A percentile compares a stretch with the other conserved stretches of the same genome.
phyloP scores from a whole-genome alignment of 2,329 filamentous ascomycete genomes.

The Shiraia sp. region DNA sequence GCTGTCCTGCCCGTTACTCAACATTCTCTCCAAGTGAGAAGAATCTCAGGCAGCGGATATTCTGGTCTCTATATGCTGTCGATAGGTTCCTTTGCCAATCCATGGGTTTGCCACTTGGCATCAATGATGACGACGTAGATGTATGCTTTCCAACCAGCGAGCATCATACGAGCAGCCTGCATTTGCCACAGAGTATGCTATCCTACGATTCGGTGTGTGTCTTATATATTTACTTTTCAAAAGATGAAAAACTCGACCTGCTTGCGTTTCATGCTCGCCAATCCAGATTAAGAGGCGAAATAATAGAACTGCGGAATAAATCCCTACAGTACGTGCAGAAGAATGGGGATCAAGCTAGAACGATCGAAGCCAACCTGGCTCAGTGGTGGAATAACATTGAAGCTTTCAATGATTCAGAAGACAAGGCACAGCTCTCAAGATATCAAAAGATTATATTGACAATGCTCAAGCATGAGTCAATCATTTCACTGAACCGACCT shows the following conservation, averaged over 20 bases:
- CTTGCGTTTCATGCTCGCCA: conserved; percentile 50
- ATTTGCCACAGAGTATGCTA: conserved; percentile 9
- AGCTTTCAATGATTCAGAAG: conserved; percentile 50
- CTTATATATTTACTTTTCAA: neutral
- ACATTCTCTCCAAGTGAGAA: conserved; percentile 55
- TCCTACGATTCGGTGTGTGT: too few relatives aligned
- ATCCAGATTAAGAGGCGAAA: conserved; percentile 54
- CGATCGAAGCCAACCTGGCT: conserved; percentile 55
- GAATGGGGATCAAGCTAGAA: conserved; percentile 48
- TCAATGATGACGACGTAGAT: conserved; percentile 62
- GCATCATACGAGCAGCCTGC: conserved; percentile 38
- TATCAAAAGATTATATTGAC: conserved; percentile 51
- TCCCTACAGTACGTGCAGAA: conserved; percentile 52
- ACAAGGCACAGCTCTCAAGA: conserved; percentile 18
- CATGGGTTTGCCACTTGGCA: conserved; percentile 58
- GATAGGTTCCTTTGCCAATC: conserved; percentile 62
- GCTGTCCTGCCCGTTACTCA: conserved; percentile 58
- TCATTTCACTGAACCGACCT: conserved; percentile 57
- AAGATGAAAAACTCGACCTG: conserved; percentile 18
- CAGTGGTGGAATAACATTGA: conserved; percentile 61
- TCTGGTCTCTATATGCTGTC: conserved; percentile 61
- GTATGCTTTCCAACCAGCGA: conserved; percentile 60
- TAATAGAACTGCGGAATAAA: conserved; percentile 59
- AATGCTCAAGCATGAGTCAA: conserved; percentile 55
- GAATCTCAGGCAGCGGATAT: conserved; percentile 56